phyloP scores from a whole-genome alignment of 441 rosid species.

The Bruguiera hainesii region DNA sequence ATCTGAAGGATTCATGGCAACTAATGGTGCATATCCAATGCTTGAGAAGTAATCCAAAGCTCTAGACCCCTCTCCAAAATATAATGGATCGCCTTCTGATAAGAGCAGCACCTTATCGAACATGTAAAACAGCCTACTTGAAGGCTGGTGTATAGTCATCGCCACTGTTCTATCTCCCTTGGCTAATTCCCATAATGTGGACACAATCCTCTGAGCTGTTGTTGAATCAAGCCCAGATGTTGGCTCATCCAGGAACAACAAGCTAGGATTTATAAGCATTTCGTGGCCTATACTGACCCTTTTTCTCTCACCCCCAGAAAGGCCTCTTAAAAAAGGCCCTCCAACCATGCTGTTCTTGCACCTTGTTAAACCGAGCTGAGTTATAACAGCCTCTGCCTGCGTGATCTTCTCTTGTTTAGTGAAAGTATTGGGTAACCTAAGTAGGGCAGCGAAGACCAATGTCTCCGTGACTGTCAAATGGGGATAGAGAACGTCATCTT shows the following conservation, averaged over 20 bases:
- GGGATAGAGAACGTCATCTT: conserved; percentile 51
- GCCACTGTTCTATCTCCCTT: conserved; percentile 28
- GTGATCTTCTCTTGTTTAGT: conserved; percentile 22
- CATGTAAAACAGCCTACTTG: conserved; percentile 34
- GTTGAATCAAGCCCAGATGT: conserved; percentile 39
- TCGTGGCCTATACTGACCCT: conserved; percentile 42
- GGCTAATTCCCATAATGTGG: conserved; percentile 23
- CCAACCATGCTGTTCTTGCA: conserved; percentile 32
- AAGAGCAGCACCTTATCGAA: conserved; percentile 30
- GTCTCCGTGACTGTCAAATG: conserved; percentile 54
- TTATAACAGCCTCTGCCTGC: conserved; percentile 25
- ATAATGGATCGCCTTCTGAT: conserved; percentile 30
- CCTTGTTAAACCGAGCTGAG: conserved; percentile 24
- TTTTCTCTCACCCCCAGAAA: conserved; percentile 40
- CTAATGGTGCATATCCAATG: conserved; percentile 23
- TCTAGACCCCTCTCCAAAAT: conserved; percentile 24
- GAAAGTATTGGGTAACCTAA: conserved; percentile 38
- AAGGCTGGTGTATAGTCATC: conserved; percentile 38
- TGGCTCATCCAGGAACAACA: conserved; percentile 41
- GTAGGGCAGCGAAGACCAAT: conserved; percentile 45
- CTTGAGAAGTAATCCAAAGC: conserved; percentile 26
- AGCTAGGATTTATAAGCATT: conserved; percentile 35
- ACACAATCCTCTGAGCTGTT: conserved; percentile 32
- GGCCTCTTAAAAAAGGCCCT: conserved; percentile 24
- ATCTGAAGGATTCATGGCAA: conserved; percentile 34